A percentile compares a stretch with the other conserved stretches of the same genome.
Conservation (phyloP, 768 basidiomycete genomes). For the Lactarius deliciosus region DNA sequence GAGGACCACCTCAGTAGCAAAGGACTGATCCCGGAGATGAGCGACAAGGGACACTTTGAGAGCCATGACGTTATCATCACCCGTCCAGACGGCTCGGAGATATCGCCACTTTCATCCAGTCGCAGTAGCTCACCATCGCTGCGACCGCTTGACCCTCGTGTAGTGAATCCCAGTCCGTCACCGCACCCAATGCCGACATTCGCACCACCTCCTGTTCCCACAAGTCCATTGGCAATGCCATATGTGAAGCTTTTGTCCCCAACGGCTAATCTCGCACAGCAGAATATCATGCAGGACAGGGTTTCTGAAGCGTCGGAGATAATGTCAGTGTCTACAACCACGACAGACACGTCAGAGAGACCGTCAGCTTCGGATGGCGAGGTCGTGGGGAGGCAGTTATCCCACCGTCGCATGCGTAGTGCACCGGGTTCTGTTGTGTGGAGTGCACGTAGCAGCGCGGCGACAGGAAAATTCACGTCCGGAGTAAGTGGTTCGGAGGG, state of each 20-base stretch:
- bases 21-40: constrained; percentile 20
- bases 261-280: constrained; percentile 26
- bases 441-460: constrained; percentile 24
- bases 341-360: constrained; percentile 19
- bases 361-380: constrained; percentile 16
- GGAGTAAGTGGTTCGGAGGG: constrained; percentile 24
- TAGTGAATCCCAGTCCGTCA: background rate
- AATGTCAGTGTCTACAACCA: constrained; percentile 25
- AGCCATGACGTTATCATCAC: constrained; percentile 26
- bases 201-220: constrained; percentile 23
- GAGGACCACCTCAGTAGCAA: constrained; percentile 24
- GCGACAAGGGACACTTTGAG: constrained; percentile 19
- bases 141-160: constrained; percentile 3
- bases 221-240: constrained; percentile 16
- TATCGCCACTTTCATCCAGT: constrained; percentile 14
- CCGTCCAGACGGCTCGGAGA: constrained; percentile 26
- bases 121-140: constrained; percentile 18
- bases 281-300: constrained; percentile 26
- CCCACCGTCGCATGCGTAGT: constrained; percentile 29
- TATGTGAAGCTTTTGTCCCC: constrained; percentile 28
- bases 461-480: constrained; percentile 21
- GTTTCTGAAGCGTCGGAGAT: constrained; percentile 22
- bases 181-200: constrained; percentile 26
- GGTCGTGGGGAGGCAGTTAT: constrained; percentile 11
- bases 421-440: constrained; percentile 28